Percentiles rank a stretch among this genome's conserved stretches.
Evolutionary conservation across 1,284 basidiomycete genomes (phyloP).

Genomic region (Cryptococcus deneoformans): DNA sequence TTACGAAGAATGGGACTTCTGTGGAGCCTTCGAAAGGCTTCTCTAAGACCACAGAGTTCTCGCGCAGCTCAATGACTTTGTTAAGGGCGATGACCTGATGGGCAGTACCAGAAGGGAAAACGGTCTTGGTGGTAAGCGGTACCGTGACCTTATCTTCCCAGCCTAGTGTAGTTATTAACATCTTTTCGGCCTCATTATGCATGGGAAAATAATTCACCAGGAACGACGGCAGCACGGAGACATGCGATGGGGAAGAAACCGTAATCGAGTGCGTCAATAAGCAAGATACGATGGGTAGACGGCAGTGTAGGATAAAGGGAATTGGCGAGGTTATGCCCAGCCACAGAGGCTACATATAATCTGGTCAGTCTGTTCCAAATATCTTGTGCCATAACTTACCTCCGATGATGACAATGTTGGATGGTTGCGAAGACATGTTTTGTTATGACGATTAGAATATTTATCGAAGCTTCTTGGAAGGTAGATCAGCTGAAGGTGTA

Average conservation of each 20-base stretch:
- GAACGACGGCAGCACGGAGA: slow-evolving; percentile 48
- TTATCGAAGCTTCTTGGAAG: neutral
- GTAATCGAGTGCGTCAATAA: slow-evolving; percentile 48
- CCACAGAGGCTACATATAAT: slow-evolving; percentile 27
- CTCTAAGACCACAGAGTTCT: slow-evolving; percentile 39
- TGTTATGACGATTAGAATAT: neutral
- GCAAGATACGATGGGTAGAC: slow-evolving; percentile 45
- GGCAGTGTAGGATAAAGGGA: slow-evolving; percentile 40
- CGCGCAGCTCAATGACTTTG: slow-evolving; percentile 42
- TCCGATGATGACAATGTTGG: slow-evolving; percentile 34
- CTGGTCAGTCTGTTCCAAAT: too few species aligned
- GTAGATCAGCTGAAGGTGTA: too few species aligned
- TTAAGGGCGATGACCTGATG: slow-evolving; percentile 39
- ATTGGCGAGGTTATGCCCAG: slow-evolving; percentile 40
- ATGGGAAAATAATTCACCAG: slow-evolving; percentile 29
- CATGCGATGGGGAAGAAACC: slow-evolving; percentile 43
- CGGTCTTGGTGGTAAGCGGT: slow-evolving; percentile 31
- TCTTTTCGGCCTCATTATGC: too few species aligned
- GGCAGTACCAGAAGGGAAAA: slow-evolving; percentile 37
- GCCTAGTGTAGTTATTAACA: slow-evolving; percentile 13
- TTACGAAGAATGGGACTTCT: slow-evolving; percentile 47
- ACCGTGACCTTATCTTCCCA: slow-evolving; percentile 47
- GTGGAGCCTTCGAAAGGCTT: slow-evolving; percentile 42
- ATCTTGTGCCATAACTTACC: slow-evolving; percentile 19
- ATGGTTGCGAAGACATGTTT: neutral